Evolutionary conservation across 441 rosid species (phyloP).

Genomic region (Aquilaria agallochum): DNA sequence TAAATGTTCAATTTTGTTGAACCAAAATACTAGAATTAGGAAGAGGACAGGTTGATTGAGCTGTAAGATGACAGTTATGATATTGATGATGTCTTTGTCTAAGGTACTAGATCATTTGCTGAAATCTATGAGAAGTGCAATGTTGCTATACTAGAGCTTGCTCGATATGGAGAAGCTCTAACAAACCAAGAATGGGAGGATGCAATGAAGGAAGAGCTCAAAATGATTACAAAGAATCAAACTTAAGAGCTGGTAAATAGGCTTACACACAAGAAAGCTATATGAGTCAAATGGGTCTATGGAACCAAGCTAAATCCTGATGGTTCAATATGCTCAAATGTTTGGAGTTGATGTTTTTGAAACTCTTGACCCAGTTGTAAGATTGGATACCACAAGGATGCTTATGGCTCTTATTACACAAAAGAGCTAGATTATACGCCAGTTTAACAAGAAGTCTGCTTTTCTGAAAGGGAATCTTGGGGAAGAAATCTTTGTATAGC

Average conservation of each 20-base stretch:
- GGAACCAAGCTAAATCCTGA: not conserved
- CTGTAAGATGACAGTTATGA: not conserved
- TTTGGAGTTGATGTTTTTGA: not conserved
- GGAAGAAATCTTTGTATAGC: constrained; percentile 8
- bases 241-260: not conserved
- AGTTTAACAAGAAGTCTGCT: not conserved
- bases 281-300: constrained; percentile 7
- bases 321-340: not conserved
- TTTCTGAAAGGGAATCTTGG: constrained; percentile 1
- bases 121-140: not conserved
- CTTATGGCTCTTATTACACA: not conserved
- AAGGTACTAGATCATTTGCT: not conserved
- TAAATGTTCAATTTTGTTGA: not conserved
- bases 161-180: not conserved
- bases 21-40: not conserved
- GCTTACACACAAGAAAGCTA: not conserved
- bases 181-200: not conserved
- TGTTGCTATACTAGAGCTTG: not conserved
- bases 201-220: not conserved
- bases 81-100: not conserved
- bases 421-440: not conserved
- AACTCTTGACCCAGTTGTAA: not conserved
- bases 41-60: not conserved
- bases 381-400: constrained; percentile 2
- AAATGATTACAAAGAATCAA: not conserved